Evolutionary conservation across 805 yeast genomes (phyloP).

Genomic region (Nakazawaea wickerhamii): DNA sequence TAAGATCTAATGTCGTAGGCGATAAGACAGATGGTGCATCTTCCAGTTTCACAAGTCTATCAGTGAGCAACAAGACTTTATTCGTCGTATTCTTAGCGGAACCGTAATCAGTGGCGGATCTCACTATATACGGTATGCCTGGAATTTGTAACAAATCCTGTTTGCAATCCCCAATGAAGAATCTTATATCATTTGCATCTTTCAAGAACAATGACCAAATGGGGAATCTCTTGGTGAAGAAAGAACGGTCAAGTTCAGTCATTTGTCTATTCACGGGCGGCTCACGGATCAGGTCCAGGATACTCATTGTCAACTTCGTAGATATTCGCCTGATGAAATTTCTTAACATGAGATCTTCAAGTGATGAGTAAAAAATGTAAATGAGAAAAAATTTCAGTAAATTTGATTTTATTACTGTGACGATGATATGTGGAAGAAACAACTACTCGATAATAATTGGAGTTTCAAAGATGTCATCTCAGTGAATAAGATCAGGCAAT

Average conservation of each 20-base stretch:
- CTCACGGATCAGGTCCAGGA: conserved; percentile 12
- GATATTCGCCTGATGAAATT: background rate
- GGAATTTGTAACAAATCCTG: conserved; percentile 66
- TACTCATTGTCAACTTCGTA: conserved; percentile 1
- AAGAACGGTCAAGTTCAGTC: conserved; percentile 59
- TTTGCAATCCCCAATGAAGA: conserved; percentile 53
- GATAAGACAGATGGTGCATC: conserved; percentile 36
- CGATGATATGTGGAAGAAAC: conserved; percentile 8
- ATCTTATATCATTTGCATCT: conserved; percentile 57
- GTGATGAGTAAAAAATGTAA: no score
- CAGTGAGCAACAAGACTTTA: conserved; percentile 59
- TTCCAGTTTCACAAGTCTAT: conserved; percentile 35
- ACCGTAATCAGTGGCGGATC: conserved; percentile 18
- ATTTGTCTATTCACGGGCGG: conserved; percentile 72
- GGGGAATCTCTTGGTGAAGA: conserved; percentile 52
- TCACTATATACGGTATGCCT: conserved; percentile 58
- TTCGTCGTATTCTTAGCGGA: conserved; percentile 23
- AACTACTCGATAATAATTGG: background rate
- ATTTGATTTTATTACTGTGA: background rate
- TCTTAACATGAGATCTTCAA: background rate
- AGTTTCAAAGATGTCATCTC: conserved; percentile 3
- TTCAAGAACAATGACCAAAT: conserved; percentile 66
- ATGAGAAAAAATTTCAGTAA: background rate
- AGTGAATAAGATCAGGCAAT: background rate
- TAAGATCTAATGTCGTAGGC: conserved; percentile 33